Percentiles rank a stretch among this genome's conserved stretches.
Conservation (phyloP, 163 green algal genomes). For the Scenedesmus sp. region DNA sequence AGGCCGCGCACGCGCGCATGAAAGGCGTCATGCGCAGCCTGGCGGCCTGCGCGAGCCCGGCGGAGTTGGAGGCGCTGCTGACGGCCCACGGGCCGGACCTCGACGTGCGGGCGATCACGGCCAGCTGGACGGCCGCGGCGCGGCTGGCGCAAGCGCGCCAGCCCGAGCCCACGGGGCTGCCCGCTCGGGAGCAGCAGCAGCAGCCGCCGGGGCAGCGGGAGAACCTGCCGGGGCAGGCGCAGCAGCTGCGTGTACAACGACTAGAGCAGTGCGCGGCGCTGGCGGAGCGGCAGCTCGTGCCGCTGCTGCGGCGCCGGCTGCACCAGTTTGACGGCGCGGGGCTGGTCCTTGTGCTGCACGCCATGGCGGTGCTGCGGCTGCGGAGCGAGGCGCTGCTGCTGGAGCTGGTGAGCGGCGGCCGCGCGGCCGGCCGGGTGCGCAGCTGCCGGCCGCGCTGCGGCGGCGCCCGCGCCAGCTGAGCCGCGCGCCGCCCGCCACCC, state of each 20-base stretch:
- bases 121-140: conserved; percentile 21
- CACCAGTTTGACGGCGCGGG: conserved; percentile 2
- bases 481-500: too few relatives aligned
- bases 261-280: not conserved
- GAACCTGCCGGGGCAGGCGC: not conserved
- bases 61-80: conserved; percentile 1
- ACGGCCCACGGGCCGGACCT: conserved; percentile 4
- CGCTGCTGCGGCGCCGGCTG: conserved; percentile 19
- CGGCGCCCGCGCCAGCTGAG: too few relatives aligned
- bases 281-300: conserved; percentile 19
- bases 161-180: too few relatives aligned
- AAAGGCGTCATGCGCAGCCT: conserved; percentile 15
- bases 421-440: too few relatives aligned
- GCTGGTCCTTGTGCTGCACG: conserved; percentile 14
- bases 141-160: not conserved
- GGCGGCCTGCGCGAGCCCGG: not conserved
- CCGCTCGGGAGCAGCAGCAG: conserved; percentile 29
- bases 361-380: not conserved
- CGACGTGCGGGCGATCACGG: conserved; percentile 17
- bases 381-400: conserved; percentile 1
- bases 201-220: not conserved
- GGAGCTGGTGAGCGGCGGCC: conserved; percentile 29
- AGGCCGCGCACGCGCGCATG: not conserved
- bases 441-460: too few relatives aligned
- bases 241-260: not conserved